Evolutionary conservation across 2,329 filamentous ascomycete genomes (phyloP).

Genomic region (Coleophoma cylindrospora): DNA sequence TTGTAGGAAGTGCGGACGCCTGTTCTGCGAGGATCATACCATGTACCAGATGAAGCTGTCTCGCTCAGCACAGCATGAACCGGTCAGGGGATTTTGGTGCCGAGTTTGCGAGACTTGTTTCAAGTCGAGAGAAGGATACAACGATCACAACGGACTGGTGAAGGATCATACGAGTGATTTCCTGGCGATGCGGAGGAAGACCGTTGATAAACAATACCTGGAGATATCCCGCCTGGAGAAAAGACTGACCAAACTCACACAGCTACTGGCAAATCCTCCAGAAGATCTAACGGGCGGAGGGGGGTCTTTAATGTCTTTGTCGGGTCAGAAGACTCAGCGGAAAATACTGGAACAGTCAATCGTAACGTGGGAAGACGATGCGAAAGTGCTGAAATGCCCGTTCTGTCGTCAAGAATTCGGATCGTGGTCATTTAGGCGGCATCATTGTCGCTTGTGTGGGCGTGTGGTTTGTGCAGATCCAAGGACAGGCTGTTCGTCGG

Average conservation of each 20-base stretch:
- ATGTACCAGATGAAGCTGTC: slow-evolving; percentile 99
- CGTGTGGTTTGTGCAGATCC: slow-evolving; percentile 88
- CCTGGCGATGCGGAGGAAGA: slow-evolving; percentile 63
- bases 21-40: slow-evolving; percentile 96
- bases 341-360: slow-evolving; percentile 86
- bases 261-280: slow-evolving; percentile 71
- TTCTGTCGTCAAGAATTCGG: slow-evolving; percentile 97
- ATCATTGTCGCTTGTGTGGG: slow-evolving; percentile 93
- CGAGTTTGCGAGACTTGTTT: slow-evolving; percentile 98
- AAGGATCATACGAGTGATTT: slow-evolving; percentile 73
- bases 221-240: slow-evolving; percentile 91
- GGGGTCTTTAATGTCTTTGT: slow-evolving; percentile 47
- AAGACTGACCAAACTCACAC: slow-evolving; percentile 82
- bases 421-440: slow-evolving; percentile 84
- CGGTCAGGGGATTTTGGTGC: slow-evolving; percentile 86
- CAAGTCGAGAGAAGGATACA: slow-evolving; percentile 93
- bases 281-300: slow-evolving; percentile 52
- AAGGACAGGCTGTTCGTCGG: slow-evolving; percentile 76
- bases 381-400: slow-evolving; percentile 73
- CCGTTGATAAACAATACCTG: slow-evolving; percentile 77
- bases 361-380: slow-evolving; percentile 93
- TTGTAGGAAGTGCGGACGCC: slow-evolving; percentile 83
- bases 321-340: slow-evolving; percentile 68
- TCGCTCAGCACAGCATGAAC: slow-evolving; percentile 82
- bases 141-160: slow-evolving; percentile 72